These are phyloP conservation scores for Jasminum sambac DNA, from an alignment of 257 asterid genomes.

Conservation along the genomic window DNA sequence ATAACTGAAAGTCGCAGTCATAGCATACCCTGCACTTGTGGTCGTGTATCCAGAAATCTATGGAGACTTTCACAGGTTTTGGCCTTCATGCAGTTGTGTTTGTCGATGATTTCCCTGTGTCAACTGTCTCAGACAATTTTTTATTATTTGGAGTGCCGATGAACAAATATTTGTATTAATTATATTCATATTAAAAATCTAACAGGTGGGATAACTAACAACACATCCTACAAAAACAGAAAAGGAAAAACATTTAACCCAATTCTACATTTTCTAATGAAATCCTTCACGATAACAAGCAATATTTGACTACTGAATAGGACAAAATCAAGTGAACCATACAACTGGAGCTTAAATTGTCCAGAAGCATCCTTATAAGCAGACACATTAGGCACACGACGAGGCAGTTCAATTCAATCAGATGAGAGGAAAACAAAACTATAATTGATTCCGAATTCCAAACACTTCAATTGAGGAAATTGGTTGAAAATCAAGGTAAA, in stretches of 20 bases:
- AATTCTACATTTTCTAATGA: constrained; percentile 16
- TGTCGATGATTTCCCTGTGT: constrained; percentile 54
- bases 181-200: constrained; percentile 39
- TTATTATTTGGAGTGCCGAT: constrained; percentile 58
- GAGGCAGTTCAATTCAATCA: not conserved
- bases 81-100: constrained; percentile 33
- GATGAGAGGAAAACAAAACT: not conserved
- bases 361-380: constrained; percentile 1
- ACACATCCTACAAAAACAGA: constrained; percentile 32
- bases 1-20: constrained; percentile 68
- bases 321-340: constrained; percentile 19
- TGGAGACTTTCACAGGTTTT: constrained; percentile 49
- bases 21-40: constrained; percentile 81
- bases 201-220: constrained; percentile 47
- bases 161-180: constrained; percentile 37
- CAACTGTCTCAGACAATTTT: constrained; percentile 65
- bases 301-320: not conserved
- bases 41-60: constrained; percentile 86
- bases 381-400: not conserved
- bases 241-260: not conserved
- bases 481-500: not conserved
- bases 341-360: constrained; percentile 18
- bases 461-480: not conserved
- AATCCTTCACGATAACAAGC: constrained; percentile 5
- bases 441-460: not conserved